phyloP scores from a whole-genome alignment of 805 yeast genomes.

The Candida incommunis region DNA sequence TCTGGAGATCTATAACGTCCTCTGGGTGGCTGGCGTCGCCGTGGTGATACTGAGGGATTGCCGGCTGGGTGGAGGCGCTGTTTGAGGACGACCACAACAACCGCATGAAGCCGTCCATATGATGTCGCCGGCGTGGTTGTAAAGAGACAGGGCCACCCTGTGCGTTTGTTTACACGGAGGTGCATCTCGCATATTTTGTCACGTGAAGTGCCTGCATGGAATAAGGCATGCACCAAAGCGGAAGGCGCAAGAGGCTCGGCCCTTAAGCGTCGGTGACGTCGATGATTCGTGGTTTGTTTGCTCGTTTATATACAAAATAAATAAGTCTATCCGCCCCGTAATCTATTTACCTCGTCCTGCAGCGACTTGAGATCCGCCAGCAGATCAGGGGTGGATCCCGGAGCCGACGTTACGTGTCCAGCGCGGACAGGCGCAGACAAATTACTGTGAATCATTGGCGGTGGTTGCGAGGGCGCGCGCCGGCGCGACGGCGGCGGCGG shows the following conservation, averaged over 20 bases:
- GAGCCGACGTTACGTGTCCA: slow-evolving; percentile 1
- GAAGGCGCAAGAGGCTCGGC: too few relatives aligned
- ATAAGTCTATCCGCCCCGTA: slow-evolving; percentile 14
- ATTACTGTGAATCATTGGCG: slow-evolving; percentile 12
- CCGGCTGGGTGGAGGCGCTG: neutral
- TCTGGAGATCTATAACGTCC: slow-evolving; percentile 49
- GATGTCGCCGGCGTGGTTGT: neutral
- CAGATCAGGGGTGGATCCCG: slow-evolving; percentile 28
- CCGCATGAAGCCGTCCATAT: slow-evolving; percentile 9
- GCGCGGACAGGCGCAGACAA: slow-evolving; percentile 4
- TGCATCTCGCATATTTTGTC: neutral
- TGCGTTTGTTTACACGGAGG: neutral
- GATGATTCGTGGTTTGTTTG: too few relatives aligned
- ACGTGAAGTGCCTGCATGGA: slow-evolving; percentile 2
- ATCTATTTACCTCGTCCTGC: slow-evolving; percentile 54
- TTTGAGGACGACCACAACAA: slow-evolving; percentile 11
- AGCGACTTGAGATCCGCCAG: slow-evolving; percentile 51
- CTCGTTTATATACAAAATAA: neutral
- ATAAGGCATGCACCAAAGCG: too few relatives aligned
- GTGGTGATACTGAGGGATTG: slow-evolving; percentile 33
- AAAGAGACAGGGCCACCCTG: neutral
- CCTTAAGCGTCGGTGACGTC: too few relatives aligned
- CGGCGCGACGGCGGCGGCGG: slow-evolving; percentile 12
- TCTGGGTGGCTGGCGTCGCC: slow-evolving; percentile 31
- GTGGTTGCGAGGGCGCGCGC: slow-evolving; percentile 23